phyloP scores from a whole-genome alignment of 2,329 filamentous ascomycete genomes.

The Colletotrichum spinosum region DNA sequence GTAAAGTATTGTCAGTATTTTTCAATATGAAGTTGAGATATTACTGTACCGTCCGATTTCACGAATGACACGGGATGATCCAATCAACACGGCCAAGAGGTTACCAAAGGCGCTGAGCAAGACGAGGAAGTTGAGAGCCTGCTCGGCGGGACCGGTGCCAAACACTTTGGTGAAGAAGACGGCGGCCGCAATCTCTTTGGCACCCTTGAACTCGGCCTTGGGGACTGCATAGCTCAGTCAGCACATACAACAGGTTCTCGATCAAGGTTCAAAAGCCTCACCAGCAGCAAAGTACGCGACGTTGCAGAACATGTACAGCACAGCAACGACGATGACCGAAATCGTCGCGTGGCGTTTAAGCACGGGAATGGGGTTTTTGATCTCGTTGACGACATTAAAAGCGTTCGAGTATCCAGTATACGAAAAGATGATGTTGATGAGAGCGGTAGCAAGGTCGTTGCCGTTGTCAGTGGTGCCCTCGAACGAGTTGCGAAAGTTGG shows the following conservation, averaged over 20 bases:
- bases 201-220: conserved; percentile 61
- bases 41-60: conserved; percentile 63
- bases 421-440: conserved; percentile 70
- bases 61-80: conserved; percentile 66
- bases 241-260: not conserved
- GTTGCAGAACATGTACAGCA: conserved; percentile 69
- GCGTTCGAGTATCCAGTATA: conserved; percentile 69
- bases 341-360: conserved; percentile 63
- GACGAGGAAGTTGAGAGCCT: conserved; percentile 68
- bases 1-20: conserved; percentile 30
- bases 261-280: not conserved
- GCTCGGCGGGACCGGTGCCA: conserved; percentile 59
- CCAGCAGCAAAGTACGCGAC: conserved; percentile 66
- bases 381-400: conserved; percentile 72
- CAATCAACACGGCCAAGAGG: conserved; percentile 65
- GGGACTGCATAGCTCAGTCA: conserved; percentile 49
- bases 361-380: conserved; percentile 68
- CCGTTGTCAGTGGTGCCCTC: conserved; percentile 49
- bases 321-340: conserved; percentile 62
- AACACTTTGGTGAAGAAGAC: conserved; percentile 71
- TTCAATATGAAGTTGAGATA: no score
- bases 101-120: conserved; percentile 70
- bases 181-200: conserved; percentile 65
- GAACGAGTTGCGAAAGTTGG: conserved; percentile 52
- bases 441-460: conserved; percentile 55